Percentiles rank a stretch among this genome's conserved stretches.
Conservation (phyloP, 2,329 filamentous ascomycete species). For the Alternaria rosae region DNA sequence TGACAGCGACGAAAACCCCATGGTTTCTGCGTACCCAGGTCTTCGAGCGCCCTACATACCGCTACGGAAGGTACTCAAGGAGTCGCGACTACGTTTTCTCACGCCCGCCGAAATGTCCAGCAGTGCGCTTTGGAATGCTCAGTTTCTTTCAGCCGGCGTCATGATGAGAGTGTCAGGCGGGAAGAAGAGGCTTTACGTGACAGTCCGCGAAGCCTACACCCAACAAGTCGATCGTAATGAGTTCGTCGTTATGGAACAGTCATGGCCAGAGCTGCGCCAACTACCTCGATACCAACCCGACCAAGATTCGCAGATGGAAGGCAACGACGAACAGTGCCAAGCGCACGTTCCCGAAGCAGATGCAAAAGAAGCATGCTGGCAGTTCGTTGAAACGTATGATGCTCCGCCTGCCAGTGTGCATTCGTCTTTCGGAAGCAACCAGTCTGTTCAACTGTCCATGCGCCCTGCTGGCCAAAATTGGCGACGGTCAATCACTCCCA, state of each 20-base stretch:
- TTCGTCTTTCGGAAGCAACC: conserved; percentile 54
- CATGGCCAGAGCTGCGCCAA: conserved; percentile 73
- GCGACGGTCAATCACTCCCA: conserved; percentile 46
- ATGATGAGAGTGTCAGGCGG: conserved; percentile 73
- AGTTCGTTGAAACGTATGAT: conserved; percentile 71
- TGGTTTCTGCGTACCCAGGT: conserved; percentile 56
- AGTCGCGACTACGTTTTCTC: conserved; percentile 74
- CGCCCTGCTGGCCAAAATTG: conserved; percentile 46
- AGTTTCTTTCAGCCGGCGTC: conserved; percentile 73
- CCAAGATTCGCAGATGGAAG: conserved; percentile 39
- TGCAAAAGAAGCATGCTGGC: conserved; percentile 71
- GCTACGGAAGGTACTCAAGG: conserved; percentile 76
- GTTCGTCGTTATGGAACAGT: conserved; percentile 17
- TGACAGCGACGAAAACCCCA: conserved; percentile 36
- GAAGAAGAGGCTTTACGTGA: conserved; percentile 74
- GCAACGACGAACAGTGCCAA: conserved; percentile 47
- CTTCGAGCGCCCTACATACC: conserved; percentile 76
- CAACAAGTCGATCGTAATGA: conserved; percentile 61
- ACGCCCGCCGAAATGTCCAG: conserved; percentile 76
- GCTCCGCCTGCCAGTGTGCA: conserved; percentile 57
- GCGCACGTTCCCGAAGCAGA: conserved; percentile 66
- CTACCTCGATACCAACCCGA: conserved; percentile 66
- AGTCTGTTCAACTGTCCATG: conserved; percentile 43
- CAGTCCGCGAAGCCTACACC: conserved; percentile 76
- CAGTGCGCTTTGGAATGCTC: conserved; percentile 72